A percentile compares a stretch with the other conserved stretches of the same genome.
Evolutionary conservation across 129 eudicot genomes (phyloP).

Genomic region (Ambrosia trifida): DNA sequence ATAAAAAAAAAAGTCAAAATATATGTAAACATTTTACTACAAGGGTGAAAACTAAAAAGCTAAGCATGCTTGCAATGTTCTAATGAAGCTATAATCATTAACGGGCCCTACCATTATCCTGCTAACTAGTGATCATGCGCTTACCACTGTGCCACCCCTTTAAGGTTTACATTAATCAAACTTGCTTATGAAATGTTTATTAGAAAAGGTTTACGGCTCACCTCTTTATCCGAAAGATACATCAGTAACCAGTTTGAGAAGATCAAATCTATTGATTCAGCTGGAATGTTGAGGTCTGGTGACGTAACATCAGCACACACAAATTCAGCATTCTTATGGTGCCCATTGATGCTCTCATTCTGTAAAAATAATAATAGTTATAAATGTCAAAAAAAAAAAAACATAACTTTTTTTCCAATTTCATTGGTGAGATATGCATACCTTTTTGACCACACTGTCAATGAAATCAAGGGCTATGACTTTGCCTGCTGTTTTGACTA

Average conservation of each 20-base stretch:
- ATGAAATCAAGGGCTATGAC: constrained; percentile 79
- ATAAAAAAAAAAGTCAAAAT: neutral
- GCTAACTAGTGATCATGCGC: neutral
- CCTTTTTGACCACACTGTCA: constrained; percentile 86
- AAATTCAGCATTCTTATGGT: constrained; percentile 73
- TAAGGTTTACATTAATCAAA: neutral
- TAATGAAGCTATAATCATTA: neutral
- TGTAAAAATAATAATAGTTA: constrained; percentile 37
- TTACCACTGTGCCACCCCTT: neutral
- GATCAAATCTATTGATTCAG: constrained; percentile 70
- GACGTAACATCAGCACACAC: constrained; percentile 95
- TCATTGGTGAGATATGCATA: constrained; percentile 20
- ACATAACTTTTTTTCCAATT: constrained; percentile 8
- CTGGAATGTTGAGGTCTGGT: constrained; percentile 62
- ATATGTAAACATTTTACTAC: neutral
- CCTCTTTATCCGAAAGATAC: constrained; percentile 96
- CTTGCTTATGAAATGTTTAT: neutral
- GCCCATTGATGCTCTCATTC: constrained; percentile 79
- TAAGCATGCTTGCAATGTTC: constrained; percentile 6
- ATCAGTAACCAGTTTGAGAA: constrained; percentile 86
- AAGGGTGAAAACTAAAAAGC: neutral
- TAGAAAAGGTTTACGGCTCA: constrained; percentile 21
- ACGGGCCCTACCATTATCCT: neutral
- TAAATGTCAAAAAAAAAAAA: neutral
- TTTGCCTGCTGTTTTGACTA: constrained; percentile 68